Evolutionary conservation across 2,329 filamentous ascomycete genomes (phyloP).

Genomic region (Paecilomyces niveus): DNA sequence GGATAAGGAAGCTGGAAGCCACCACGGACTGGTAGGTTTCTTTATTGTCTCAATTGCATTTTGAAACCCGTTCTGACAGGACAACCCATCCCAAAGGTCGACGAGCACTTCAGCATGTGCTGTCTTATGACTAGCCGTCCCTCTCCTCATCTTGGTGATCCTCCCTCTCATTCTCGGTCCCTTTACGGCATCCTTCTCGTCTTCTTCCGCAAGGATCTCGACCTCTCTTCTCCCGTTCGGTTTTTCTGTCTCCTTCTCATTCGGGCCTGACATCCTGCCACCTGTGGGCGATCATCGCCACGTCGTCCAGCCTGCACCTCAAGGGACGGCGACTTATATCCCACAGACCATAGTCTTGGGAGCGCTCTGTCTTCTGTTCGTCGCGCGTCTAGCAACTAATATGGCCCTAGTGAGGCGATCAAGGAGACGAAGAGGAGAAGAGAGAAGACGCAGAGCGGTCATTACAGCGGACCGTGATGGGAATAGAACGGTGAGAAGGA

Average conservation of each 20-base stretch:
- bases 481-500: neutral
- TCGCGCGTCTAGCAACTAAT: conserved; percentile 22
- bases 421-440: conserved; percentile 13
- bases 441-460: conserved; percentile 2
- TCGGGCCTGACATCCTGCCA: conserved; percentile 10
- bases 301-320: neutral
- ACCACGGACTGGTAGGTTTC: conserved; percentile 61
- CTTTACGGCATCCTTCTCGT: conserved; percentile 12
- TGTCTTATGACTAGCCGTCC: conserved; percentile 39
- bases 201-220: conserved; percentile 18
- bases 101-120: conserved; percentile 10
- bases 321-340: conserved; percentile 16
- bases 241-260: conserved; percentile 30
- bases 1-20: conserved; percentile 67
- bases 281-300: conserved; percentile 1
- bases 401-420: conserved; percentile 18
- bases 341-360: conserved; percentile 26
- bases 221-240: conserved; percentile 27
- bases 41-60: conserved; percentile 2
- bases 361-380: conserved; percentile 22
- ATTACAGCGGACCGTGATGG: neutral
- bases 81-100: conserved; percentile 4
- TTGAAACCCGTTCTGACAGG: neutral
- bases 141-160: conserved; percentile 27
- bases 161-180: conserved; percentile 20